A percentile compares a stretch with the other conserved stretches of the same genome.
These are phyloP conservation scores for Orbilia quercus DNA, from an alignment of 2,329 filamentous ascomycete genomes.

Conservation along the genomic window DNA sequence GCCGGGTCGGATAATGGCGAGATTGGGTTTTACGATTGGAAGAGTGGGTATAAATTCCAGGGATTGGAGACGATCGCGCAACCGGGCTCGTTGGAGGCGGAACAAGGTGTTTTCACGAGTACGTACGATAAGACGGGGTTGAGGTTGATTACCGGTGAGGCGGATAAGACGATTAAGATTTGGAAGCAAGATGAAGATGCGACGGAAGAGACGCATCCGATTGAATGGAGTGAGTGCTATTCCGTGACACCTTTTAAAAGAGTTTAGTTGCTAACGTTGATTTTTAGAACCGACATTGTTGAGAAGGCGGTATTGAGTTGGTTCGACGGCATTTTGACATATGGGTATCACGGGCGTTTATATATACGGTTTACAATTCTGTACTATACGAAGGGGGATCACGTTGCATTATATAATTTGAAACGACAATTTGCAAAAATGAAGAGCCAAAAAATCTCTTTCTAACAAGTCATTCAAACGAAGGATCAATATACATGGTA, in stretches of 20 bases:
- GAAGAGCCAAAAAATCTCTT: constrained; percentile 12
- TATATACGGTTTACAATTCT: constrained; percentile 29
- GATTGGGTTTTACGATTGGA: constrained; percentile 99
- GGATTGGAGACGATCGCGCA: constrained; percentile 89
- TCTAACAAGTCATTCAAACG: background rate
- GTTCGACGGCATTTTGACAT: constrained; percentile 25
- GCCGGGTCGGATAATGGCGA: constrained; percentile 95
- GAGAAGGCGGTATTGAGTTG: constrained; percentile 37
- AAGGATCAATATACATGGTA: constrained; percentile 41
- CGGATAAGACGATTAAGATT: constrained; percentile 98
- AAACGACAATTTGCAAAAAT: background rate
- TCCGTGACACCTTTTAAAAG: background rate
- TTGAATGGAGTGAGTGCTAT: constrained; percentile 76
- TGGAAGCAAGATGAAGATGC: constrained; percentile 95
- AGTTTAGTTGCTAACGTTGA: constrained; percentile 39
- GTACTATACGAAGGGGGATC: constrained; percentile 48
- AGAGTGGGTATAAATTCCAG: constrained; percentile 92
- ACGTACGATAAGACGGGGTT: constrained; percentile 91
- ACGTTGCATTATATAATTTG: constrained; percentile 20
- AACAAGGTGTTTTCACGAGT: constrained; percentile 92
- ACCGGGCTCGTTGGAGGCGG: constrained; percentile 91
- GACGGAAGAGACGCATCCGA: constrained; percentile 87
- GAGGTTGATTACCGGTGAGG: constrained; percentile 90
- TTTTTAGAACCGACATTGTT: constrained; percentile 52
- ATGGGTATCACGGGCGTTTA: constrained; percentile 38